Conservation (phyloP, 2,329 filamentous ascomycete genomes). For the Ampelomyces quisqualis region DNA sequence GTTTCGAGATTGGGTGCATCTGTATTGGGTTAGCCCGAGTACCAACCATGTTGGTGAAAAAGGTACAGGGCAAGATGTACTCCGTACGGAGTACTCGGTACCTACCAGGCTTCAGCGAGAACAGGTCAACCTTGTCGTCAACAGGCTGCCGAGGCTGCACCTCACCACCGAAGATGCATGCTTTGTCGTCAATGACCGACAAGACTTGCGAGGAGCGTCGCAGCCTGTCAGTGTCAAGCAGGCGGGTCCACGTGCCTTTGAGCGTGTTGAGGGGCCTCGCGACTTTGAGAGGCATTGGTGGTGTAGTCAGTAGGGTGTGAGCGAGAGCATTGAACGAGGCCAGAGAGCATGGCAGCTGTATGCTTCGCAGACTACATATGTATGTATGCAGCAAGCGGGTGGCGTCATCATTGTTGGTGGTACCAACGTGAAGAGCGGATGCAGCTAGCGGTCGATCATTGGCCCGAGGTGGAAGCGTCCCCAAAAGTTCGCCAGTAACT, state of each 20-base stretch:
- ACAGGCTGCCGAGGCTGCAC: slow-evolving; percentile 64
- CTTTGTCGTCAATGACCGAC: slow-evolving; percentile 59
- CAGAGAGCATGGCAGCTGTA: slow-evolving; percentile 1
- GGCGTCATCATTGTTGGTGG: slow-evolving; percentile 9
- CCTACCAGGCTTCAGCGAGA: slow-evolving; percentile 52
- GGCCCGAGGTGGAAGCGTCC: slow-evolving; percentile 8
- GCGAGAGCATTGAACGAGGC: neutral
- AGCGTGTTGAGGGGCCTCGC: slow-evolving; percentile 26
- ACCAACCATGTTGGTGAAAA: slow-evolving; percentile 8
- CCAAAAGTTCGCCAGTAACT: slow-evolving; percentile 15
- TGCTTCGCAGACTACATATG: neutral
- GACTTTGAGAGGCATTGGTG: slow-evolving; percentile 26
- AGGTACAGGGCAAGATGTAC: no score
- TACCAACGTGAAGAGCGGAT: slow-evolving; percentile 4
- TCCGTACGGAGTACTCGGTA: no score
- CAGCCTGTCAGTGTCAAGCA: slow-evolving; percentile 47
- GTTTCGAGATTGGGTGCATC: slow-evolving; percentile 45
- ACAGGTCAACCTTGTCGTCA: slow-evolving; percentile 70
- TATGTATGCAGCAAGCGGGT: neutral
- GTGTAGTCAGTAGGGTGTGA: neutral
- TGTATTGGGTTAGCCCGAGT: slow-evolving; percentile 30
- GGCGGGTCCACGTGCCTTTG: slow-evolving; percentile 42
- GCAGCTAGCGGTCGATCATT: slow-evolving; percentile 10
- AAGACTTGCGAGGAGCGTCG: slow-evolving; percentile 74
- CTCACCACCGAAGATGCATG: slow-evolving; percentile 78